phyloP scores from a whole-genome alignment of 305 asterid species.

The Fraxinus albicans region DNA sequence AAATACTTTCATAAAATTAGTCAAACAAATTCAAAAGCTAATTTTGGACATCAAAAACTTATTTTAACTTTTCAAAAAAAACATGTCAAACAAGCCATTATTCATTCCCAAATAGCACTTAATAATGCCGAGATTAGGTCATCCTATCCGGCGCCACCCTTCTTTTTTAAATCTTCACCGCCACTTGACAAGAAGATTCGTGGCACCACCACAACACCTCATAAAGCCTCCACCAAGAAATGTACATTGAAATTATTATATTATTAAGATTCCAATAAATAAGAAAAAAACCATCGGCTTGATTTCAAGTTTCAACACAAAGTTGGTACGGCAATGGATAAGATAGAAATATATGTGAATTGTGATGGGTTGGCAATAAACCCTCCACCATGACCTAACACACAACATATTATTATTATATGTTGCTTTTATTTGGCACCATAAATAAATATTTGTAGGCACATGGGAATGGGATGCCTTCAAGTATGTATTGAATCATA shows the following conservation, averaged over 20 bases:
- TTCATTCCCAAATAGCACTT: neutral
- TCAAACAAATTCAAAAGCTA: no score
- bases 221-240: constrained; percentile 24
- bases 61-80: neutral
- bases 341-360: constrained; percentile 30
- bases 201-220: constrained; percentile 33
- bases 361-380: constrained; percentile 12
- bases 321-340: constrained; percentile 15
- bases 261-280: neutral
- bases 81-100: no score
- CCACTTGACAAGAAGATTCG: constrained; percentile 4
- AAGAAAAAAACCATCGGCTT: neutral
- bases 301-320: constrained; percentile 2
- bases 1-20: no score
- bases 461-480: neutral
- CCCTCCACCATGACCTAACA: constrained; percentile 33
- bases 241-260: neutral
- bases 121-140: constrained; percentile 19
- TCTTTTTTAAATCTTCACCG: neutral
- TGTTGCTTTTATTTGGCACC: neutral
- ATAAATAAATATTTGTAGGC: neutral
- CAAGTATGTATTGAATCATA: neutral
- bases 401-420: constrained; percentile 18
- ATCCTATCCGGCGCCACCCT: constrained; percentile 23
- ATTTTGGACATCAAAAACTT: no score